A percentile compares a stretch with the other conserved stretches of the same genome.
Evolutionary conservation across 129 eudicot species (phyloP).

Genomic region (Lactuca saligna): DNA sequence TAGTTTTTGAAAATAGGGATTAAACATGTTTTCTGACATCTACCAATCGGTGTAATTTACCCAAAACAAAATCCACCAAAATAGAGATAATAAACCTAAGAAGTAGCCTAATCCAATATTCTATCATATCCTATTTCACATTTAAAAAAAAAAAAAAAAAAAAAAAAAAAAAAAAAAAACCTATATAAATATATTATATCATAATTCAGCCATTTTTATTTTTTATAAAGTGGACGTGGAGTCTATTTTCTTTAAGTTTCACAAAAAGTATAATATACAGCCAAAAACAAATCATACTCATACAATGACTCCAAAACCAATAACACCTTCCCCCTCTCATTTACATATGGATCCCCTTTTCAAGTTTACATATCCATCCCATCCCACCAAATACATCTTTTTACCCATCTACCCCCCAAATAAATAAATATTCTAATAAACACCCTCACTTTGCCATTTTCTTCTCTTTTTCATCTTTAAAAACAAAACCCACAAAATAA

Average conservation of each 20-base stretch:
- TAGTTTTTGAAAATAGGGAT: no score
- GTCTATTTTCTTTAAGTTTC: background rate
- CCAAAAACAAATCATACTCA: background rate
- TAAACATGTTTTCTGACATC: no score
- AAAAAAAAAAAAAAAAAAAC: no score
- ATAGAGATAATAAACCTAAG: no score
- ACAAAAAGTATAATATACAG: conserved; percentile 4
- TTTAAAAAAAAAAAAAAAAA: no score
- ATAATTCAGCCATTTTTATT: no score
- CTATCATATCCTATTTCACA: no score
- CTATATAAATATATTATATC: background rate
- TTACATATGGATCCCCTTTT: conserved; percentile 25
- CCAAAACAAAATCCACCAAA: no score
- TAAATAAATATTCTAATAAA: background rate
- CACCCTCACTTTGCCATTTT: conserved; percentile 17
- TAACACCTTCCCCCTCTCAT: conserved; percentile 19
- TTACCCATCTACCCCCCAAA: conserved; percentile 12
- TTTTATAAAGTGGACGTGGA: background rate
- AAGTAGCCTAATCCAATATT: no score
- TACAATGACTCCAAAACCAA: conserved; percentile 17
- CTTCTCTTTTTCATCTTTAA: conserved; percentile 32
- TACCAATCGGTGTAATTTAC: no score
- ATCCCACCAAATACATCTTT: conserved; percentile 15
- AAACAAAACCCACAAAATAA: conserved; percentile 31
- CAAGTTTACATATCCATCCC: conserved; percentile 9